Evolutionary conservation across 176 grass and related monocot species (phyloP).

Genomic region (Panicum miliaceum): DNA sequence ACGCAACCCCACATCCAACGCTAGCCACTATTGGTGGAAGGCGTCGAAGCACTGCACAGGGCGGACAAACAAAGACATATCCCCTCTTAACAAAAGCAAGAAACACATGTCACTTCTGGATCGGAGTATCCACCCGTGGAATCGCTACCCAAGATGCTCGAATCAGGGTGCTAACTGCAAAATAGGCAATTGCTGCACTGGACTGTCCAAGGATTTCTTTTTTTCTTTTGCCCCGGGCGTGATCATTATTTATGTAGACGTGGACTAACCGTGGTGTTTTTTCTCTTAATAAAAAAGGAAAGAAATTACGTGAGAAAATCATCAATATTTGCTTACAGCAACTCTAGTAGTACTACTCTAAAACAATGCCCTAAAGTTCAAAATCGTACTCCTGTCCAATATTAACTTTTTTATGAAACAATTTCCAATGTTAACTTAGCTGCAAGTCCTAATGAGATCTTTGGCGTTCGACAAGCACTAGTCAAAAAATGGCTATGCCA

Average conservation of each 20-base stretch:
- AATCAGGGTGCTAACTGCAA: slow-evolving; percentile 4
- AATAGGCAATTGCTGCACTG: background rate
- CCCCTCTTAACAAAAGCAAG: slow-evolving; percentile 28
- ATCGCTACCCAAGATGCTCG: background rate
- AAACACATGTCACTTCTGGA: slow-evolving; percentile 33
- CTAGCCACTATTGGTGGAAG: slow-evolving; percentile 19
- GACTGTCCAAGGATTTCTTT: background rate
- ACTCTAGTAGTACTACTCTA: background rate
- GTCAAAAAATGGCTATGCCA: background rate
- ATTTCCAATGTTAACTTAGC: background rate
- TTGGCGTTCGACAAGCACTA: background rate
- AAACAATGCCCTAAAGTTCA: background rate
- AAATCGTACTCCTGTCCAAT: background rate
- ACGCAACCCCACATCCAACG: slow-evolving; percentile 16
- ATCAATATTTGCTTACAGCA: background rate
- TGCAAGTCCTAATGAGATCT: no score
- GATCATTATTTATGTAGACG: background rate
- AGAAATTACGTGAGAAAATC: background rate
- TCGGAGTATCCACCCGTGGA: background rate
- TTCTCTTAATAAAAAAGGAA: background rate
- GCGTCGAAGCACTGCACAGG: background rate
- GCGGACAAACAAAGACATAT: background rate
- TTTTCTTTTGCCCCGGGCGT: background rate
- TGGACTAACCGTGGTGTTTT: background rate
- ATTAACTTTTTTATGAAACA: background rate